Base-by-base conservation (phyloP, 345 rosid species). In the Viola odorata region DNA sequence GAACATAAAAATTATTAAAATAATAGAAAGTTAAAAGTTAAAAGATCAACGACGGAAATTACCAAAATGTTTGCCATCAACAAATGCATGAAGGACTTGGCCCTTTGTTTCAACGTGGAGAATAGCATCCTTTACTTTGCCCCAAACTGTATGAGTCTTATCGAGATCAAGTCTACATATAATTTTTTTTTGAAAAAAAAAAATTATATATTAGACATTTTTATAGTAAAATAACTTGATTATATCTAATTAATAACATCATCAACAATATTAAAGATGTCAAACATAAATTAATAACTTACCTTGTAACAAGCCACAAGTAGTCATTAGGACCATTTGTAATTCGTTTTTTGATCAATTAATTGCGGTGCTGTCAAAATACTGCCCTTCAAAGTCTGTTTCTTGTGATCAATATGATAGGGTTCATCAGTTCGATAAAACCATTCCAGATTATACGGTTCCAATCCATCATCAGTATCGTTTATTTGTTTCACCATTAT, bases 221-320 rank as follows among this genome's bases (percentile, higher is more conserved):
- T 12, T 9, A n/a, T n/a, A n/a, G n/a, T n/a, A n/a, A n/a, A n/a
- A n/a, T n/a, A n/a, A n/a, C n/a, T n/a, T 9, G 2, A n/a, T 47
- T 7, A 9, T 44, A 11, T 44, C 47, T 44, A 11, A 44, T 44
- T 6, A 44, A 11, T 6, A n/a, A n/a, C n/a, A 44, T 44, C 47
- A 47, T n/a, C 5, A n/a, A 7, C 37, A 32, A 55, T 15, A 3
- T 3, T 6, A 32, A 42, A 37, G 36, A 0, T 17, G 4, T 8
- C 8, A 45, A 59, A 23, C 14, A 42, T 5, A 13, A 10, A 7
- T 9, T 14, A 41, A 41, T 51, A 1, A 41, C 13, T 42, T 83
- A 88, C 91, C 80, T 81, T 32, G 94, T 82, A 85, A 86, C 76
- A 38, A 80, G 77, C 91, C 95, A 87, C 50, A 89, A 63, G 66